A percentile compares a stretch with the other conserved stretches of the same genome.
These are phyloP conservation scores for Clarireedia monteithiana DNA, from an alignment of 2,329 filamentous ascomycete species.

Conservation along the genomic window DNA sequence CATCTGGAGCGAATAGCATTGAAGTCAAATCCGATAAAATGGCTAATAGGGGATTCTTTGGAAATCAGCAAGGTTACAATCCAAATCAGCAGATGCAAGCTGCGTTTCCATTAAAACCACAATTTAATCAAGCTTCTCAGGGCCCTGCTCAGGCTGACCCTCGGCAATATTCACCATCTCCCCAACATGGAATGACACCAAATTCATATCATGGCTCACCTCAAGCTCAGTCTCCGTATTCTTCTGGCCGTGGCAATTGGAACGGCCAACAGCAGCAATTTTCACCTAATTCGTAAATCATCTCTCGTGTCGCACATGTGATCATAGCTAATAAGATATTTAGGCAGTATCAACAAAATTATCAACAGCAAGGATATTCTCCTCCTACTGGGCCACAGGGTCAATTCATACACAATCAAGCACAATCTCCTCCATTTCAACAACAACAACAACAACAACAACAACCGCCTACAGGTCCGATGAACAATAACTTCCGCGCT, in stretches of 20 bases:
- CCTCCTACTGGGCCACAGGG: conserved; percentile 45
- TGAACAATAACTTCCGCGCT: conserved; percentile 39
- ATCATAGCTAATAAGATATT: conserved; percentile 32
- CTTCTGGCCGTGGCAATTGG: conserved; percentile 45
- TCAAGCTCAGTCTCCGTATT: conserved; percentile 53
- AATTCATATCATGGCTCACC: conserved; percentile 52
- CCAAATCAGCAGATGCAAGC: conserved; percentile 32
- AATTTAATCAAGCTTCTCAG: conserved; percentile 29
- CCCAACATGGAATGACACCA: conserved; percentile 47
- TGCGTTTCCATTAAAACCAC: conserved; percentile 30
- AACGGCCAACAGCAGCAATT: conserved; percentile 34
- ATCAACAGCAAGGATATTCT: conserved; percentile 48
- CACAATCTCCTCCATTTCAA: conserved; percentile 38
- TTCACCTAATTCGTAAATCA: conserved; percentile 41
- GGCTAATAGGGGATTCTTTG: conserved; percentile 29
- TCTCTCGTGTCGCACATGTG: conserved; percentile 4
- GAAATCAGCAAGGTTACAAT: conserved; percentile 29
- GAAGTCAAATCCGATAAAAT: conserved; percentile 31
- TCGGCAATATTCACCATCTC: conserved; percentile 48
- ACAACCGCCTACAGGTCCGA: conserved; percentile 46
- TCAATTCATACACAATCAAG: conserved; percentile 43
- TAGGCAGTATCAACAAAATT: conserved; percentile 53
- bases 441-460: conserved; percentile 47
- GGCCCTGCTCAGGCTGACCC: conserved; percentile 23
- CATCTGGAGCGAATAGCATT: conserved; percentile 31